phyloP scores from a whole-genome alignment of 2,329 filamentous ascomycete genomes.

The Magnaporthales sp. region DNA sequence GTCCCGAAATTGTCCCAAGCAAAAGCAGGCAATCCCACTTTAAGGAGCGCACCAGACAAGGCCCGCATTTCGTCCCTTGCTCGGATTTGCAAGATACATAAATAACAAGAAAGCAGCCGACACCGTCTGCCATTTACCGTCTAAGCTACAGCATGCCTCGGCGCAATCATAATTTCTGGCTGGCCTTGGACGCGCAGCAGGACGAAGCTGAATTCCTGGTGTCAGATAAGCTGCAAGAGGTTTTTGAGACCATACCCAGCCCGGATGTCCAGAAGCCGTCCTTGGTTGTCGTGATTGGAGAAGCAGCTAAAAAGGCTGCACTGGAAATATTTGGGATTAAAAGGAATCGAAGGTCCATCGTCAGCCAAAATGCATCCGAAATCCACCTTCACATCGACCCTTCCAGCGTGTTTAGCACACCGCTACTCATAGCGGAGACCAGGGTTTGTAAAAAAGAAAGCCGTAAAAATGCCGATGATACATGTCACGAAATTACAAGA shows the following conservation, averaged over 20 bases:
- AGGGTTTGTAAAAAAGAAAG: no score
- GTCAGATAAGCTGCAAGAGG: neutral
- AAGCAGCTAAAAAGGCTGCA: neutral
- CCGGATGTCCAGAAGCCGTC: neutral
- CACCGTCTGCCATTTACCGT: neutral
- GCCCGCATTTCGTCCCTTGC: neutral
- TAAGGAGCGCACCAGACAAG: neutral
- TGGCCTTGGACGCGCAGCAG: neutral
- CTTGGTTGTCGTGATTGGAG: neutral
- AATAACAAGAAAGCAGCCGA: neutral
- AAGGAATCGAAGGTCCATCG: no score
- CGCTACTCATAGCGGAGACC: no score
- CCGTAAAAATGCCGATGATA: no score
- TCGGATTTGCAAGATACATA: neutral
- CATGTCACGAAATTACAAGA: no score
- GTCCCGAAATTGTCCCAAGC: neutral
- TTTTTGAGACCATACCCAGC: neutral
- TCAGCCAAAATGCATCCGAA: no score
- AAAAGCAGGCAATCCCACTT: neutral
- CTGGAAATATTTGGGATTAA: neutral
- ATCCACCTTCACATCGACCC: no score
- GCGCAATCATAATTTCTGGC: neutral
- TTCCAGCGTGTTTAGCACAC: no score
- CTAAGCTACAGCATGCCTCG: neutral
- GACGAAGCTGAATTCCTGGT: neutral